A percentile compares a stretch with the other conserved stretches of the same genome.
phyloP scores from a whole-genome alignment of 495 filamentous ascomycete genomes.

The Evansstolkia leycettana region DNA sequence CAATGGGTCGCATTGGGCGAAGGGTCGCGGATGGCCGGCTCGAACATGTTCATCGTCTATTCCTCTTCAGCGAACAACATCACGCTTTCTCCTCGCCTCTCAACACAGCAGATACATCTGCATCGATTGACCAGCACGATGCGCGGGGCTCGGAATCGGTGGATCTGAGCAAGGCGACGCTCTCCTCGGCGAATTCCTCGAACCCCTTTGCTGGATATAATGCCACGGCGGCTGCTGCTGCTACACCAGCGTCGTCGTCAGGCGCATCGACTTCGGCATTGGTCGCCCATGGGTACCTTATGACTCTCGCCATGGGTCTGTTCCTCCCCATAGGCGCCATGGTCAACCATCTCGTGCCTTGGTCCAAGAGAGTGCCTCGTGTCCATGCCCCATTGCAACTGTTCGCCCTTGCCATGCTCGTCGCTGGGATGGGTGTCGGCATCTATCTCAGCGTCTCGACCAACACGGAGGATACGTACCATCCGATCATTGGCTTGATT shows the following conservation, averaged over 20 bases:
- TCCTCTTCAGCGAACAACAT: conserved; percentile 40
- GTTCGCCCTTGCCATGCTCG: conserved; percentile 38
- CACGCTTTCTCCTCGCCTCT: conserved; percentile 55
- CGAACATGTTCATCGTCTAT: conserved; percentile 63
- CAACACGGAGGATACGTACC: conserved; percentile 10
- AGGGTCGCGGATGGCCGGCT: conserved; percentile 45
- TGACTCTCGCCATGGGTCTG: conserved; percentile 25
- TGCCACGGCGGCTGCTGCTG: background rate
- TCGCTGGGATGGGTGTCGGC: conserved; percentile 49
- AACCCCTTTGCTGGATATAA: conserved; percentile 45
- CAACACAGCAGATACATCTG: conserved; percentile 34
- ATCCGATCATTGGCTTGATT: conserved; percentile 42
- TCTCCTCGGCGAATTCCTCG: conserved; percentile 31
- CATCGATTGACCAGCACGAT: conserved; percentile 48
- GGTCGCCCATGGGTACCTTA: conserved; percentile 24
- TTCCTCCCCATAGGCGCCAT: conserved; percentile 37
- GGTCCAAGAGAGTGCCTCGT: conserved; percentile 10
- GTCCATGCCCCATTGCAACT: conserved; percentile 48
- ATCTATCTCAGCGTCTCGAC: conserved; percentile 27
- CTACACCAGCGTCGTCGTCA: background rate
- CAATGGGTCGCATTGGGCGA: conserved; percentile 58
- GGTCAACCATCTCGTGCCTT: conserved; percentile 25
- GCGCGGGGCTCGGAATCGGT: conserved; percentile 33
- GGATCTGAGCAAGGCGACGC: conserved; percentile 37
- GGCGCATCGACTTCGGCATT: conserved; percentile 2